Percentiles rank a stretch among this genome's conserved stretches.
phyloP scores from a whole-genome alignment of 2,329 filamentous ascomycete genomes.

The Talaromyces sp. region DNA sequence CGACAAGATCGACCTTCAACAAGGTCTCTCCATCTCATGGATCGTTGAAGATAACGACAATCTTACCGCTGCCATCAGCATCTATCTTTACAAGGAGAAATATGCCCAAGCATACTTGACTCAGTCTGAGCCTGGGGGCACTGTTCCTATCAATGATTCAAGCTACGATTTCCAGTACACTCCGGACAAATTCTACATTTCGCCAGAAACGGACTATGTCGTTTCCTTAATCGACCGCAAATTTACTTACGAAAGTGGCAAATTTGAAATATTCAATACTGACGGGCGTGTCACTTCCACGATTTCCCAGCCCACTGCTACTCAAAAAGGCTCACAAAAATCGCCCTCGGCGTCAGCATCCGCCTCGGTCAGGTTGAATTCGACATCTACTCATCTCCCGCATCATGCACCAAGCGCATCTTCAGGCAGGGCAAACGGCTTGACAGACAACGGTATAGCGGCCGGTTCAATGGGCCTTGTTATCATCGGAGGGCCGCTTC shows the following conservation, averaged over 20 bases:
- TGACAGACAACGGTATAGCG: neutral
- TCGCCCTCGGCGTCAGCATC: neutral
- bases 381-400: neutral
- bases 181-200: neutral
- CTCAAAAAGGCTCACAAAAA: neutral
- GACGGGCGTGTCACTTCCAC: neutral
- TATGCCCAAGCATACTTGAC: neutral
- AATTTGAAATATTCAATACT: constrained; percentile 11
- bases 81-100: neutral
- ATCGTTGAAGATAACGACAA: constrained; percentile 12
- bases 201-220: neutral
- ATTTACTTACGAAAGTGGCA: neutral
- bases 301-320: neutral
- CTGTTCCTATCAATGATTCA: constrained; percentile 3
- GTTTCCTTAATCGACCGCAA: neutral
- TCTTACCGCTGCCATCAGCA: neutral
- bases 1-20: constrained; percentile 13
- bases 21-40: constrained; percentile 13
- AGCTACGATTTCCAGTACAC: constrained; percentile 10
- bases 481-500: neutral
- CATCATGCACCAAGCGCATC: neutral
- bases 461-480: neutral
- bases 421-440: neutral
- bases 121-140: neutral
- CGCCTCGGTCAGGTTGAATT: neutral